Conservation (phyloP, 768 basidiomycete genomes). For the Arthromyces matolae region DNA sequence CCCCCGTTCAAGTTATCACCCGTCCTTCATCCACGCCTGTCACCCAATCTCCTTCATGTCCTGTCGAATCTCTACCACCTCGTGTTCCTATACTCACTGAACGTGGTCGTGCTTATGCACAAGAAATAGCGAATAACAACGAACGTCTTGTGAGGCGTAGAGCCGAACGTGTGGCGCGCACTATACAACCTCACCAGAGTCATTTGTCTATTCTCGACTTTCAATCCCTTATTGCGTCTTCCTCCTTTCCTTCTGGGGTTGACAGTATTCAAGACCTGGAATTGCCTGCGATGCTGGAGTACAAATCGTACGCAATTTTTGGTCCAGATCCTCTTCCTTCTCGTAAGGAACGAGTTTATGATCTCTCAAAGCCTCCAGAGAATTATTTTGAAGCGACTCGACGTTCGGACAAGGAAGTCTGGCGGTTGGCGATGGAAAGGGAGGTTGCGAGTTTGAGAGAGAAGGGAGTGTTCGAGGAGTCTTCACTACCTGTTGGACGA, state of each 20-base stretch:
- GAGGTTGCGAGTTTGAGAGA: conserved; percentile 19
- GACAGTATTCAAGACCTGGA: background rate
- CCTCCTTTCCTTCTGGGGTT: background rate
- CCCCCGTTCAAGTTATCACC: no score
- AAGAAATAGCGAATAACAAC: background rate
- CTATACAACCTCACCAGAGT: background rate
- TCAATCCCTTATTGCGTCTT: background rate
- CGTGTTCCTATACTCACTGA: no score
- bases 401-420: conserved; percentile 17
- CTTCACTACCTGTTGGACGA: conserved; percentile 20
- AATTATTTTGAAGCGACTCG: conserved; percentile 15
- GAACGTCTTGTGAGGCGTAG: background rate
- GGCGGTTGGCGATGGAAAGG: conserved; percentile 21
- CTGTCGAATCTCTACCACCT: no score
- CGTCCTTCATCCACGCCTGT: no score
- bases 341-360: no score
- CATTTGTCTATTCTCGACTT: background rate
- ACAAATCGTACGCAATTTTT: background rate
- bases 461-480: conserved; percentile 25
- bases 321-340: background rate
- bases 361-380: background rate
- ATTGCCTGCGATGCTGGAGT: background rate
- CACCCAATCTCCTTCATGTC: no score
- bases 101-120: background rate
- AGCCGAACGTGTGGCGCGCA: background rate